Percentiles rank a stretch among this genome's conserved stretches.
Conservation (phyloP, 345 rosid species). For the Passiflora organensis region DNA sequence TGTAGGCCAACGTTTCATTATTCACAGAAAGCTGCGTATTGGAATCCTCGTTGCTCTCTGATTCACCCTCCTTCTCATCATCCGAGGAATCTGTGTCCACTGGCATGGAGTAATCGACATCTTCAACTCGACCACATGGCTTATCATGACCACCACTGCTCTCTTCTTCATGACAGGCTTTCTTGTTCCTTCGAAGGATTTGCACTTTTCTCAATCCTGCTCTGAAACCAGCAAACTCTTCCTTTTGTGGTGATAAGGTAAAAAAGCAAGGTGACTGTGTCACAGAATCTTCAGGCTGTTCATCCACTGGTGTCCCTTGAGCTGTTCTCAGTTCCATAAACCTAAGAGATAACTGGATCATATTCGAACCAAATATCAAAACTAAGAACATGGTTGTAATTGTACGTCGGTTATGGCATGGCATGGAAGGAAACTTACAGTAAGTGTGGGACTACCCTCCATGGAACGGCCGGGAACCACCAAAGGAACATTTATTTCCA, state of each 20-base stretch:
- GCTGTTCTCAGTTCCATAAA: slow-evolving; percentile 23
- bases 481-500: slow-evolving; percentile 52
- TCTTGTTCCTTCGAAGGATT: slow-evolving; percentile 37
- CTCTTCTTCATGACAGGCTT: slow-evolving; percentile 33
- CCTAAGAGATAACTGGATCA: slow-evolving; percentile 42
- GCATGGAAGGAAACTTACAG: slow-evolving; percentile 10
- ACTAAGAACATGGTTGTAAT: background rate
- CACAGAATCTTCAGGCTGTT: slow-evolving; percentile 29
- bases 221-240: slow-evolving; percentile 41
- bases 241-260: slow-evolving; percentile 22
- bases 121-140: slow-evolving; percentile 19
- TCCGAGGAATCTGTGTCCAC: slow-evolving; percentile 46
- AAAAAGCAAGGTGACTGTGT: slow-evolving; percentile 21
- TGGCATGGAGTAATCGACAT: slow-evolving; percentile 13
- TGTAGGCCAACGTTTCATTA: slow-evolving; percentile 45
- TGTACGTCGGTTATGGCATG: background rate
- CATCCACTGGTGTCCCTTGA: slow-evolving; percentile 25
- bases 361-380: slow-evolving; percentile 15
- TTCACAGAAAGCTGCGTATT: slow-evolving; percentile 30
- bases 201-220: slow-evolving; percentile 44
- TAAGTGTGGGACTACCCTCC: slow-evolving; percentile 44
- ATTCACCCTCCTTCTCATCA: slow-evolving; percentile 19
- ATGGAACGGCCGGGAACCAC: slow-evolving; percentile 25
- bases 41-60: slow-evolving; percentile 27
- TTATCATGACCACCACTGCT: slow-evolving; percentile 28